Evolutionary conservation across 2,329 filamentous ascomycete species (phyloP).

Genomic region (Fusarium multiceps): DNA sequence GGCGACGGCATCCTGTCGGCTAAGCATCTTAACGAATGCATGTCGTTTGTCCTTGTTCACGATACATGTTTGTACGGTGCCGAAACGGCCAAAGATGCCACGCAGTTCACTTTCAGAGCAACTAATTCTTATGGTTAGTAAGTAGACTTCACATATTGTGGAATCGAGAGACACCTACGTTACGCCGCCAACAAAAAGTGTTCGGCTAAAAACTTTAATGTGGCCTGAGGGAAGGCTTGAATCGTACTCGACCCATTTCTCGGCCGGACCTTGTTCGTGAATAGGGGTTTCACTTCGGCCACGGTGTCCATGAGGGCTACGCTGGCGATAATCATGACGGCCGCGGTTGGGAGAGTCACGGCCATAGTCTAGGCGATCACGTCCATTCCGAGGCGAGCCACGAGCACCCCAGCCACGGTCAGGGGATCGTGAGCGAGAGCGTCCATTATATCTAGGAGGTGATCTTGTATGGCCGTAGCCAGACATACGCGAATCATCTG

Average conservation of each 20-base stretch:
- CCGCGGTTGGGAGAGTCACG: constrained; percentile 73
- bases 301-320: constrained; percentile 79
- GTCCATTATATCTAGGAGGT: constrained; percentile 66
- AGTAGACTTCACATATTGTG: constrained; percentile 30
- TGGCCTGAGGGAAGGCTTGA: constrained; percentile 75
- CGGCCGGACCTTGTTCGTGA: constrained; percentile 48
- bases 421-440: constrained; percentile 84
- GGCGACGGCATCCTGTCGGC: constrained; percentile 81
- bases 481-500: constrained; percentile 66
- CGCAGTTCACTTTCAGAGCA: constrained; percentile 85
- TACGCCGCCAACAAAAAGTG: constrained; percentile 95
- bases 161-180: constrained; percentile 68
- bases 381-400: constrained; percentile 70
- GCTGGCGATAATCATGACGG: constrained; percentile 82
- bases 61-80: constrained; percentile 94
- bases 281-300: constrained; percentile 71
- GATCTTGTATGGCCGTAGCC: constrained; percentile 71
- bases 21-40: constrained; percentile 99
- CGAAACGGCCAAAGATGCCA: constrained; percentile 81
- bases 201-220: constrained; percentile 95
- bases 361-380: constrained; percentile 79
- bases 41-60: constrained; percentile 98
- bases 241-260: constrained; percentile 86
- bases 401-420: constrained; percentile 77
- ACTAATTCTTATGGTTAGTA: constrained; percentile 56